These are phyloP conservation scores for Aureobasidium musti DNA, from an alignment of 2,329 filamentous ascomycete species.

Conservation along the genomic window DNA sequence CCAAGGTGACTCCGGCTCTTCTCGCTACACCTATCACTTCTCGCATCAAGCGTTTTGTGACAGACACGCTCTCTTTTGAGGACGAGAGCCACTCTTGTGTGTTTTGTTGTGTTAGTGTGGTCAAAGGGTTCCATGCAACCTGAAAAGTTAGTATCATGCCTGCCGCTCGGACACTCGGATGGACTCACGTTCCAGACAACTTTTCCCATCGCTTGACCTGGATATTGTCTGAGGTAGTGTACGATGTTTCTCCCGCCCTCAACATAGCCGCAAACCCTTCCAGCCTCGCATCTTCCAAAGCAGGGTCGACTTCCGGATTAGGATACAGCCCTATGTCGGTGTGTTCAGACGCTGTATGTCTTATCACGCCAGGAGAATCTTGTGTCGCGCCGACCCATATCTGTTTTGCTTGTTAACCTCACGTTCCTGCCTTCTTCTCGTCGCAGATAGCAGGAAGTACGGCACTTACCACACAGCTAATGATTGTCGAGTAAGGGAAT, in stretches of 20 bases:
- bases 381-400: conserved; percentile 59
- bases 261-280: conserved; percentile 50
- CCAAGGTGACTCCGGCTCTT: conserved; percentile 43
- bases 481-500: conserved; percentile 56
- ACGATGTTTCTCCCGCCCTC: conserved; percentile 48
- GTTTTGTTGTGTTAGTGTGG: conserved; percentile 48
- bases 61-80: conserved; percentile 44
- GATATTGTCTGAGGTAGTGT: conserved; percentile 55
- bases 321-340: conserved; percentile 58
- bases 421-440: not conserved
- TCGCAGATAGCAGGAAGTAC: not conserved
- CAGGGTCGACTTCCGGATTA: conserved; percentile 40
- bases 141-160: not conserved
- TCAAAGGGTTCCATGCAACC: conserved; percentile 62
- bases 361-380: conserved; percentile 51
- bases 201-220: conserved; percentile 63
- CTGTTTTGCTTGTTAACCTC: not conserved
- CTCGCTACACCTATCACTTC: conserved; percentile 49
- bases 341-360: conserved; percentile 56
- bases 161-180: not conserved
- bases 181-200: conserved; percentile 55
- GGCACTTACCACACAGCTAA: conserved; percentile 56
- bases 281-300: conserved; percentile 44
- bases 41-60: conserved; percentile 47
- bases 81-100: conserved; percentile 49